Evolutionary conservation across 192 early-diverging fungal genomes (phyloP), one percentile per base, ranked within the genome.

Genomic region (Pilobolus umbonatus): DNA sequence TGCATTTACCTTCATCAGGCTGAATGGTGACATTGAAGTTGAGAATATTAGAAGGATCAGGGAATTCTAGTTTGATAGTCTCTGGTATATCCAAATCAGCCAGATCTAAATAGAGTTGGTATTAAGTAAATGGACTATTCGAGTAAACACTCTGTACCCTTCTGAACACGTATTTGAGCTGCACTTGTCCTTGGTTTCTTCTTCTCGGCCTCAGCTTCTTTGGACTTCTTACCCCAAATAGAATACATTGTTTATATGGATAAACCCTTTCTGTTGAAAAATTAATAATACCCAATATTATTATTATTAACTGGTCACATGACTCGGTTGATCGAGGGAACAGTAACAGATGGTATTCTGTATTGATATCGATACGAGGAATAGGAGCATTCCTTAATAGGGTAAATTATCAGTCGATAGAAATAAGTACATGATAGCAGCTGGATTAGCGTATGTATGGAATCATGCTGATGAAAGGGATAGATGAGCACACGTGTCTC

Each of bases 91-190:
- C 85, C 51, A 94, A 59, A 67, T 96, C 94, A 44, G 76, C 75
- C 55, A 96, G 69, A 73, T 98, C 95, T 92, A 69, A 34, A 60
- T 12, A 25, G 15, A 12, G 0, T 49, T 29, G 25, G 8, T 15
- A 28, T 1, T n/a, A 25, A 31, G n/a, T 7, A 26, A 26, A 39
- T 4, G 12, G n/a, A 21, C 11, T 2, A 34, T 11, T 48, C 17
- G 1, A 39, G 2, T 11, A 17, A 14, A 45, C n/a, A n/a, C 17
- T 46, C 34, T 9, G 32, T 65, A 89, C 89, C 91, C 85, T 98
- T 98, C 73, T 98, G 96, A 26, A 95, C 75, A 50, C 94, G 85
- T 58, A 96, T 88, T 63, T 90, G 88, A 5, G 88, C 90, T 1
- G 94, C 91, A 28, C 89, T 84, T 4, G 84, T 84, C 68, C 89